Evolutionary conservation across 1,284 basidiomycete genomes (phyloP).

Genomic region (Gymnopus androsaceus): DNA sequence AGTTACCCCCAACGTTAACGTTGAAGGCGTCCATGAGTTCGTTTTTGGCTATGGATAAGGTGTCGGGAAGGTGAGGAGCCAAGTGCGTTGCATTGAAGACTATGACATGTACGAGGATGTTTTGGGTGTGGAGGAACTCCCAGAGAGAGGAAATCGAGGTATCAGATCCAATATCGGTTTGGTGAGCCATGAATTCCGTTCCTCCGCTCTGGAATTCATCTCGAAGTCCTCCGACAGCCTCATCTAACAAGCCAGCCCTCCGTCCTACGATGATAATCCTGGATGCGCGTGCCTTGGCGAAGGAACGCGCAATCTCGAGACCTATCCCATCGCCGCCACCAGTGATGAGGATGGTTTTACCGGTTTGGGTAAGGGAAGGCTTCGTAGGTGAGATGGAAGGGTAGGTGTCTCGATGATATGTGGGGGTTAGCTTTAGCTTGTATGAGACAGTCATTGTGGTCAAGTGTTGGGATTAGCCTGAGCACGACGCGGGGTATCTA

Average conservation of each 20-base stretch:
- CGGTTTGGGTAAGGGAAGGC: not conserved
- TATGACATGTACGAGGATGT: not conserved
- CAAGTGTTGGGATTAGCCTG: too few relatives aligned
- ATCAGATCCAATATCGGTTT: not conserved
- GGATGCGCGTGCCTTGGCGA: not conserved
- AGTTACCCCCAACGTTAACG: not conserved
- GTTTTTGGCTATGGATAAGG: not conserved
- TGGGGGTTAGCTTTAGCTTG: too few relatives aligned
- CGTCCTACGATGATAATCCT: not conserved
- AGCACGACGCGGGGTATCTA: too few relatives aligned
- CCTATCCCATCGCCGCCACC: not conserved
- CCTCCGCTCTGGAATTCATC: not conserved
- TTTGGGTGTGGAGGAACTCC: not conserved
- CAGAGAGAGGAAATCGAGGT: not conserved
- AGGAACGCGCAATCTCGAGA: not conserved
- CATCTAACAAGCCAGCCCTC: not conserved
- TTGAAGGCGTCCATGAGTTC: not conserved
- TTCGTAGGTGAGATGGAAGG: constrained; percentile 1
- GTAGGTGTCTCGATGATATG: not conserved
- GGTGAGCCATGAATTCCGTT: not conserved
- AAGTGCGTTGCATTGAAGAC: not conserved
- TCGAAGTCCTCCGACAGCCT: not conserved
- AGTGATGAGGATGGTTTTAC: not conserved
- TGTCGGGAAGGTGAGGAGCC: not conserved
- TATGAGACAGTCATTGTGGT: too few relatives aligned